Conservation (phyloP, 768 basidiomycete genomes). For the Obba rivulosa region DNA sequence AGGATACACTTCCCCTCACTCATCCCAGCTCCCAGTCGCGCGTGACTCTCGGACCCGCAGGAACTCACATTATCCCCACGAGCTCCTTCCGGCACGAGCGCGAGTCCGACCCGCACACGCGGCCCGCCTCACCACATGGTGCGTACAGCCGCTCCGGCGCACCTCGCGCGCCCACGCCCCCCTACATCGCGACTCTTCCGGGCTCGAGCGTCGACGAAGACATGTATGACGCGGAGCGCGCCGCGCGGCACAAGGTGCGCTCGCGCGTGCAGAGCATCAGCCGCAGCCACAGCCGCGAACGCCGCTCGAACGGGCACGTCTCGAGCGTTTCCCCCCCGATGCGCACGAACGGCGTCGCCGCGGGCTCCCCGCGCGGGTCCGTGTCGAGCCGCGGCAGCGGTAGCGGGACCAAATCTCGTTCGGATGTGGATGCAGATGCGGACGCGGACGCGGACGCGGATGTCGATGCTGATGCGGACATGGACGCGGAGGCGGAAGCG, state of each 20-base stretch:
- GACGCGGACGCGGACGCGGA: slow-evolving; percentile 30
- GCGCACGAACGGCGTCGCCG: background rate
- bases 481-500: slow-evolving; percentile 26
- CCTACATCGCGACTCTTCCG: slow-evolving; percentile 20
- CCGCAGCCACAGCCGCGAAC: background rate
- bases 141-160: slow-evolving; percentile 4
- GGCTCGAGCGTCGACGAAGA: slow-evolving; percentile 17
- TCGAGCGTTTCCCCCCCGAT: background rate
- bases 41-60: slow-evolving; percentile 3
- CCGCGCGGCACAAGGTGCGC: background rate
- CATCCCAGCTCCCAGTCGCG: slow-evolving; percentile 18
- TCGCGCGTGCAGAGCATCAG: background rate
- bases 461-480: slow-evolving; percentile 29
- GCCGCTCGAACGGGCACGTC: slow-evolving; percentile 1
- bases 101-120: slow-evolving; percentile 10
- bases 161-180: slow-evolving; percentile 16
- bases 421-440: slow-evolving; percentile 22
- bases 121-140: slow-evolving; percentile 10
- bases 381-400: slow-evolving; percentile 10
- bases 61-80: slow-evolving; percentile 12
- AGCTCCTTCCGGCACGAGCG: slow-evolving; percentile 12
- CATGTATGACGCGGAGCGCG: slow-evolving; percentile 11
- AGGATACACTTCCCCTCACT: slow-evolving; percentile 20
- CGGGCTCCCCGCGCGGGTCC: slow-evolving; percentile 12
- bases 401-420: slow-evolving; percentile 6